phyloP scores from a whole-genome alignment of 2,329 filamentous ascomycete species.

The Ceratocystis ficicola region DNA sequence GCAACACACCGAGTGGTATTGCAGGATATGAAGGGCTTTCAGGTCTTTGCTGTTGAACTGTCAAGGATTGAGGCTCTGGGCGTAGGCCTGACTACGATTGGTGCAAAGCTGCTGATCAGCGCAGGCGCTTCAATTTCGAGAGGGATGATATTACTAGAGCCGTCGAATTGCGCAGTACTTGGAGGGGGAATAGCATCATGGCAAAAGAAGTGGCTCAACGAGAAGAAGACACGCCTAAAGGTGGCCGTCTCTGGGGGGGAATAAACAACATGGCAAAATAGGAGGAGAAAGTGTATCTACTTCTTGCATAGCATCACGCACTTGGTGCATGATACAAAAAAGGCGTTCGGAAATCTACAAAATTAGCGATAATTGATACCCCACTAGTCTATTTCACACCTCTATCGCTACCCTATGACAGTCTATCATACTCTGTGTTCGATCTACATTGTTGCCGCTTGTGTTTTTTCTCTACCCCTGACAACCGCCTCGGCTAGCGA shows the following conservation, averaged over 20 bases:
- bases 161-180: slow-evolving; percentile 54
- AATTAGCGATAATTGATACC: not conserved
- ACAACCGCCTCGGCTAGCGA: slow-evolving; percentile 36
- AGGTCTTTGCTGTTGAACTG: slow-evolving; percentile 62
- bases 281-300: not conserved
- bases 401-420: not conserved
- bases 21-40: slow-evolving; percentile 63
- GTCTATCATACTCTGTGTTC: not conserved
- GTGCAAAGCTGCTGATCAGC: slow-evolving; percentile 66
- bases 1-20: slow-evolving; percentile 70
- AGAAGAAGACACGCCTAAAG: slow-evolving; percentile 56
- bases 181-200: slow-evolving; percentile 76
- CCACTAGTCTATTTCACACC: not conserved
- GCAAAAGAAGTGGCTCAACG: slow-evolving; percentile 65
- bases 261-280: not conserved
- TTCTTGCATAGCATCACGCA: not conserved
- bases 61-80: slow-evolving; percentile 52
- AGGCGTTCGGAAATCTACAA: not conserved
- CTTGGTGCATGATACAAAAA: not conserved
- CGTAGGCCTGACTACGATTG: slow-evolving; percentile 55
- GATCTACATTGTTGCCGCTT: not conserved
- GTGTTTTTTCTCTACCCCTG: not conserved
- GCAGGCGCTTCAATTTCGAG: slow-evolving; percentile 54
- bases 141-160: slow-evolving; percentile 67
- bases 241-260: slow-evolving; percentile 37